Base-by-base conservation (phyloP, 31 red algal species). In the Porphyra umbilicalis region DNA sequence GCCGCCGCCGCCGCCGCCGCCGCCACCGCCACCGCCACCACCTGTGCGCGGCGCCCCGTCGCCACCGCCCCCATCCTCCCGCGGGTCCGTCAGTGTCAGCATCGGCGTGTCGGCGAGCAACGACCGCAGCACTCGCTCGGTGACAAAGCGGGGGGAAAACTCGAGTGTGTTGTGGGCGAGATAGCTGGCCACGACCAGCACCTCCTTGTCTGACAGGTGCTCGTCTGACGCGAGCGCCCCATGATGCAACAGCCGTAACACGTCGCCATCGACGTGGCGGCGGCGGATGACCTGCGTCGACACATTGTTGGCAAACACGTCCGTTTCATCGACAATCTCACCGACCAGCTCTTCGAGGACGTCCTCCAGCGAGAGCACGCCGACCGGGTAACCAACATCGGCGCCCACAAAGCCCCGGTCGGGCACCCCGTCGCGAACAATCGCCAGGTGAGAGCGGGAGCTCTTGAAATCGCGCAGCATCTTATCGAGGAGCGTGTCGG, bases 321-420 rank as follows among this genome's bases (percentile, higher is more conserved):
- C 97, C 35, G 97, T 99, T 79, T 99, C 97, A 76, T 99, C 97
- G 15, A 99, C 97, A 85, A 99, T 99, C 74, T 99, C 80, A 32
- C 93, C 93, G 84, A 99, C 96, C 31, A 99, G 80, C 77, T 99
- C 97, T 42, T 99, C 97, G 84, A 99, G 96, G 20, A 99, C 86
- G 86, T 99, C 97, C 75, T 99, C 97, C 34, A 99, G 82, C 10
- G 97, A 96, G 31, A 93, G 84, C 74, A 99, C 84, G 32, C 97
- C 97, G 35, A 96, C 76, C 6, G 91, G 92, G 7, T 87, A 29
- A 75, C 76, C 71, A 14, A 76, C 87, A 32, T 79, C 84, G 13
- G 36, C 75, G 81, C 31, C 31, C 6, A n/a, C 57, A 33, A 35
- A 34, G 20, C 31, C 33, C 5, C n/a, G 35, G 8, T 76, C 38